Evolutionary conservation across 1,284 basidiomycete genomes (phyloP).

Genomic region (Sporisorium sorghi): DNA sequence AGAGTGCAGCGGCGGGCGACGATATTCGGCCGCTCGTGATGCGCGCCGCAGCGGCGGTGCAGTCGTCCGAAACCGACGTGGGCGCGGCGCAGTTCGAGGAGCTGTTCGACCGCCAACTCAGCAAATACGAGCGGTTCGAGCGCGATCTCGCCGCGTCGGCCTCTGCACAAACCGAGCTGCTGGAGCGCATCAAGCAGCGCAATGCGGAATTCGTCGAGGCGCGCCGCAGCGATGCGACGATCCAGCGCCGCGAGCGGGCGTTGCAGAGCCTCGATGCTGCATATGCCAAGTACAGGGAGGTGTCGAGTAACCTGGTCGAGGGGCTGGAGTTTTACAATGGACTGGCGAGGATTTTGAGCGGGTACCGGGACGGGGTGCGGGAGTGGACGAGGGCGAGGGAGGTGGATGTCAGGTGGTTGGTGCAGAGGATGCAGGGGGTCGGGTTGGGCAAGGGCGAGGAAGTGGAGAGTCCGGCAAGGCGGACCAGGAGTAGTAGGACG

Average conservation of each 20-base stretch:
- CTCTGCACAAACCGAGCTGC: conserved; percentile 76
- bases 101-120: conserved; percentile 80
- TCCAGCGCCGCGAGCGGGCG: conserved; percentile 85
- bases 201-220: conserved; percentile 84
- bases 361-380: conserved; percentile 46
- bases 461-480: neutral
- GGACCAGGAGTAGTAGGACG: conserved; percentile 14
- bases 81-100: conserved; percentile 76
- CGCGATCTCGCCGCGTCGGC: conserved; percentile 76
- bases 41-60: conserved; percentile 74
- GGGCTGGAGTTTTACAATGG: conserved; percentile 75
- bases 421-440: conserved; percentile 19
- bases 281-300: conserved; percentile 88
- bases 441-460: conserved; percentile 8
- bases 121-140: conserved; percentile 83
- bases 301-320: conserved; percentile 84
- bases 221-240: conserved; percentile 79
- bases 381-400: conserved; percentile 55
- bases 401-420: conserved; percentile 43
- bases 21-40: conserved; percentile 81
- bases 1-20: conserved; percentile 77
- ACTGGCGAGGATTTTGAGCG: conserved; percentile 49
- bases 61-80: conserved; percentile 72
- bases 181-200: conserved; percentile 79
- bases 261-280: conserved; percentile 88